Percentiles rank a stretch among this genome's conserved stretches.
Evolutionary conservation across 352 stramenopile species (phyloP).

Genomic region (Pythium guiyangense): DNA sequence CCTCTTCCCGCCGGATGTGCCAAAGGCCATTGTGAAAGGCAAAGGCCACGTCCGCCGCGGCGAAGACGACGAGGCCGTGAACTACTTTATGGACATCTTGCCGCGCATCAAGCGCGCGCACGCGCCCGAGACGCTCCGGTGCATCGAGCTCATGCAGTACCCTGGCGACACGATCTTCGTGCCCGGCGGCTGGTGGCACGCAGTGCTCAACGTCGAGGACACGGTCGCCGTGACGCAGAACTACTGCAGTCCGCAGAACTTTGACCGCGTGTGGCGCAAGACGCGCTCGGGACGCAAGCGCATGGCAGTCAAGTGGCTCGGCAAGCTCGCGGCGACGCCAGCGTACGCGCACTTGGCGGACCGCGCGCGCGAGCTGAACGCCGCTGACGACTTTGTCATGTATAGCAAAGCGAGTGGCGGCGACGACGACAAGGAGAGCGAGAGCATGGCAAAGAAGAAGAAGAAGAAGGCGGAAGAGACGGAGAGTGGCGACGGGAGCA

Average conservation of each 20-base stretch:
- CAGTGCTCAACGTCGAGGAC: constrained; percentile 90
- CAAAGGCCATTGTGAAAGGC: constrained; percentile 65
- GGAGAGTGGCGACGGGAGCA: background rate
- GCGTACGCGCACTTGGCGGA: constrained; percentile 80
- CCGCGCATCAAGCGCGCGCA: constrained; percentile 80
- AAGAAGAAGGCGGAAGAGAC: constrained; percentile 7
- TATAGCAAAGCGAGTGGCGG: constrained; percentile 22
- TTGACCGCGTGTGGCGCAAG: constrained; percentile 78
- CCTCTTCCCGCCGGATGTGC: constrained; percentile 91
- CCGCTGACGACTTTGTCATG: constrained; percentile 88
- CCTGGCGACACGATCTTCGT: constrained; percentile 92
- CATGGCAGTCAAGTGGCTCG: constrained; percentile 94
- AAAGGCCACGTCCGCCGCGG: constrained; percentile 85
- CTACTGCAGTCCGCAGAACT: constrained; percentile 89
- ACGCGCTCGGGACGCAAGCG: constrained; percentile 91
- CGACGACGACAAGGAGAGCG: constrained; percentile 8
- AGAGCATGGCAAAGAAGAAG: constrained; percentile 41
- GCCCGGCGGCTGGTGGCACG: constrained; percentile 91
- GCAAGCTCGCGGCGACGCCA: constrained; percentile 51
- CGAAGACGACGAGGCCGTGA: constrained; percentile 90
- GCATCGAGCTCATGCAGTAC: constrained; percentile 88
- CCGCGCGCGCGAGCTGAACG: constrained; percentile 81
- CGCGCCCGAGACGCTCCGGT: constrained; percentile 48
- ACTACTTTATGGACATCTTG: constrained; percentile 93
- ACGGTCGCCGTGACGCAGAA: constrained; percentile 94